Evolutionary conservation across 495 filamentous ascomycete species (phyloP).

Genomic region (Hypomontagnella monticulosa): DNA sequence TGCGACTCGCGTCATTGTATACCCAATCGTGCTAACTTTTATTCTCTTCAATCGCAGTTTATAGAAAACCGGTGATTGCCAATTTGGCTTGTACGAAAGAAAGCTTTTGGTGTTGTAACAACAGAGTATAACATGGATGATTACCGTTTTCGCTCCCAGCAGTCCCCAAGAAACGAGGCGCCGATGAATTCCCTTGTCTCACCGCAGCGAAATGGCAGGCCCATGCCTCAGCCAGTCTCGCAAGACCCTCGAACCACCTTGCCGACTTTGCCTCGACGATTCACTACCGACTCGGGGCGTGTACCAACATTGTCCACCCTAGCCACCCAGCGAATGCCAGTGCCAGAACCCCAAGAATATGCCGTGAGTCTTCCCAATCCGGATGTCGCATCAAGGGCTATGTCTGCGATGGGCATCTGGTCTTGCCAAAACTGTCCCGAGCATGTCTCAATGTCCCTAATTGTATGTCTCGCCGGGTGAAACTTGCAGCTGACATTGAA

Average conservation of each 20-base stretch:
- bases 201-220: slow-evolving; percentile 71
- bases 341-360: slow-evolving; percentile 56
- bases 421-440: slow-evolving; percentile 25
- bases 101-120: slow-evolving; percentile 54
- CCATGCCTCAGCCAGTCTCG: slow-evolving; percentile 64
- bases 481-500: slow-evolving; percentile 46
- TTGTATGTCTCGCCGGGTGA: slow-evolving; percentile 45
- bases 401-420: slow-evolving; percentile 11
- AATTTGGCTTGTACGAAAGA: slow-evolving; percentile 61
- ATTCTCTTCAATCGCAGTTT: slow-evolving; percentile 32
- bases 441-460: slow-evolving; percentile 43
- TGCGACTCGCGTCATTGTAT: slow-evolving; percentile 21
- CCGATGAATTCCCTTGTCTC: slow-evolving; percentile 76
- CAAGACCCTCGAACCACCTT: slow-evolving; percentile 76
- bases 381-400: slow-evolving; percentile 10
- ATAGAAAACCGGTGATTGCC: slow-evolving; percentile 50
- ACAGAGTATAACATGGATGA: slow-evolving; percentile 64
- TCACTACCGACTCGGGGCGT: slow-evolving; percentile 91
- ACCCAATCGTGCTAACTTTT: slow-evolving; percentile 22
- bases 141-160: slow-evolving; percentile 80
- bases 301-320: slow-evolving; percentile 82
- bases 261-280: slow-evolving; percentile 87
- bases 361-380: slow-evolving; percentile 48
- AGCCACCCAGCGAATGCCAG: slow-evolving; percentile 56
- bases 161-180: slow-evolving; percentile 74